Base-by-base conservation (phyloP, 225 moss, liverwort and hornwort species). In the Physcomitrium patens region DNA sequence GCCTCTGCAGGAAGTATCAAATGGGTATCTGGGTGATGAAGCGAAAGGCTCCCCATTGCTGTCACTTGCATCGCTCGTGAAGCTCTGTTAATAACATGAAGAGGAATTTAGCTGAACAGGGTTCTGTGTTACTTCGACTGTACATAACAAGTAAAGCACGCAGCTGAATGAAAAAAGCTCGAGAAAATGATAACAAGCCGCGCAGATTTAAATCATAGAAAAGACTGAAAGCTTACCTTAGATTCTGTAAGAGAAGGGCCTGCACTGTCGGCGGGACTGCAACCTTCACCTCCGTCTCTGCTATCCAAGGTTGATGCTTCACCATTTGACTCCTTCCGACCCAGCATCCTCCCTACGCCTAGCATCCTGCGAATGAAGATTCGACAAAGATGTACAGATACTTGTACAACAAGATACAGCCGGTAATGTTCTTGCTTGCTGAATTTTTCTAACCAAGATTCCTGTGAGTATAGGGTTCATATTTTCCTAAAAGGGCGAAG, bases 1-100 rank as follows among this genome's bases (percentile, higher is more conserved):
- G 41, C 92, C 92, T 82, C 87, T 94, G 46, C 85, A 86, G 57
- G 90, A 84, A 64, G 92, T 87, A 71, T 79, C 93, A 69, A 89
- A 91, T 50, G 92, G 92, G 52, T 77, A 81, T 73, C 85, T 87
- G 19, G 89, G 89, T 17, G 94, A 81, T 49, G 85, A 75, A 63
- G 81, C 79, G 60, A 67, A 84, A 44, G 78, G 76, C 63, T 92
- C 96, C 58, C 77, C 84, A 68, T 78, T 77, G 61, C 84, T 85
- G 20, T 92, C 93, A 86, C 81, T 89, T 68, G 77, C 81, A 83
- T 92, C 87, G 74, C 89, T 91, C 83, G 87, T 76, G 60, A 89
- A 89, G 68, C 91, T 85, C 86, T 88, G 88, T 78, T 67, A 79
- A 26, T 71, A 81, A 5, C 31, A 71, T 19, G 58, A 59, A 62